Evolutionary conservation across 2,329 filamentous ascomycete genomes (phyloP).

Genomic region (Cordyceps fumosorosea): DNA sequence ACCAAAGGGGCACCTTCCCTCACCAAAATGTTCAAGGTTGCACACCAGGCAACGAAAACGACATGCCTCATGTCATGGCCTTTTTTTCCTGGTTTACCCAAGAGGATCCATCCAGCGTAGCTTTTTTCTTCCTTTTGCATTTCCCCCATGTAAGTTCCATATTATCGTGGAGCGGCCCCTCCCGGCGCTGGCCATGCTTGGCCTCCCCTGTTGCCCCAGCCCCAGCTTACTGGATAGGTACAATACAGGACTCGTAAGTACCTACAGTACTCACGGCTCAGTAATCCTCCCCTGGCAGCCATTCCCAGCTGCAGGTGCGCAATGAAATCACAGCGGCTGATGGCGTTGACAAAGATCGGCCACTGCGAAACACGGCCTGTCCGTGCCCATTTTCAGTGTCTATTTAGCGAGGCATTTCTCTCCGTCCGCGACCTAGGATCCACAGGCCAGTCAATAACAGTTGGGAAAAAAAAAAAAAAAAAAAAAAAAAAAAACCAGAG

Average conservation of each 20-base stretch:
- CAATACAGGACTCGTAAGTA: too few species aligned
- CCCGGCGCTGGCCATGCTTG: background rate
- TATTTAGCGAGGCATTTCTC: background rate
- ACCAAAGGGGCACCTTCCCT: background rate
- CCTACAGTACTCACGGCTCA: too few species aligned
- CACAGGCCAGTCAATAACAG: background rate
- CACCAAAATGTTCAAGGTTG: background rate
- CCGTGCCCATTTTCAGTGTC: background rate
- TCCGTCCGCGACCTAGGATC: background rate
- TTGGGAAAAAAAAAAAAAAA: too few species aligned
- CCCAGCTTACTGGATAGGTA: background rate
- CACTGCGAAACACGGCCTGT: too few species aligned
- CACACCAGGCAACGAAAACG: background rate
- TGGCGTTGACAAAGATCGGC: background rate
- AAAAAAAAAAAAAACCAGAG: too few species aligned
- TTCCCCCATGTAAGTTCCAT: background rate
- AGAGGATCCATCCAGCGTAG: background rate
- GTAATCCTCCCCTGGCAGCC: too few species aligned
- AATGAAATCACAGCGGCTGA: background rate
- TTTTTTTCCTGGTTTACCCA: background rate
- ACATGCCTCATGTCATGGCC: background rate
- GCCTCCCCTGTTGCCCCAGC: background rate
- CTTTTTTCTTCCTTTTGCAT: background rate
- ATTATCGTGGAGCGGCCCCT: slow-evolving; percentile 1
- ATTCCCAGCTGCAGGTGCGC: background rate